Base-by-base conservation (phyloP, 345 rosid genomes). In the Lepidium africanum region DNA sequence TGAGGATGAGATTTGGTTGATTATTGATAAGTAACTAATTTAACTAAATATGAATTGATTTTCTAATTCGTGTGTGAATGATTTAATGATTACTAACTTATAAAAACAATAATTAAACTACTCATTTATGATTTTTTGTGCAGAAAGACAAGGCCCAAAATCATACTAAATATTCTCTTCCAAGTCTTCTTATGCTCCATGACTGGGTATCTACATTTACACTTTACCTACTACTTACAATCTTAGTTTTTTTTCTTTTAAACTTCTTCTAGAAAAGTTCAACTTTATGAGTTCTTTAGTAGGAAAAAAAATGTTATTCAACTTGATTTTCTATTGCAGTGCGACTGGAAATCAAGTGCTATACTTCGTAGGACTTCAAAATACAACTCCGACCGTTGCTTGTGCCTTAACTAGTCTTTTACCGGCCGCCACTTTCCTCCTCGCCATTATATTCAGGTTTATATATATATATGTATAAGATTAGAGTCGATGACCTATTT, bases 71-170 rank as follows among this genome's bases (percentile, higher is more conserved):
- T 27, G 32, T 27, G 5, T 27, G 32, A 27, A 4, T 27, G 32
- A 42, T 17, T n/a, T n/a, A 36, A 45, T 54, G 50, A 45, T 25
- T 13, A 47, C 13, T 46, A 25, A 56, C 35, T 57, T 21, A 23
- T 10, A 42, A 30, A 32, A 36, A 39, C 45, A 14, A 19, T 6
- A 63, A 6, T 17, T 23, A 27, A 0, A 27, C 32, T 27, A 4
- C 6, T 14, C 21, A 14, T 9, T 13, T 2, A 21, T 45, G 40
- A 36, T 27, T 10, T 57, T 42, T 56, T 69, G n/a, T 65, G 78
- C 72, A 93, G 99, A 82, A 90, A 87, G 73, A 81, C 90, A 27
- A 87, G 87, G 70, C 96, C 97, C 27, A 87, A 76, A 81, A 77
- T 94, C 69, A 86, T 88, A 11, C 27, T 33, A 55, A 52, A 39